A percentile compares a stretch with the other conserved stretches of the same genome.
Evolutionary conservation across 352 stramenopile genomes (phyloP).

Genomic region (Phytopythium boreale): DNA sequence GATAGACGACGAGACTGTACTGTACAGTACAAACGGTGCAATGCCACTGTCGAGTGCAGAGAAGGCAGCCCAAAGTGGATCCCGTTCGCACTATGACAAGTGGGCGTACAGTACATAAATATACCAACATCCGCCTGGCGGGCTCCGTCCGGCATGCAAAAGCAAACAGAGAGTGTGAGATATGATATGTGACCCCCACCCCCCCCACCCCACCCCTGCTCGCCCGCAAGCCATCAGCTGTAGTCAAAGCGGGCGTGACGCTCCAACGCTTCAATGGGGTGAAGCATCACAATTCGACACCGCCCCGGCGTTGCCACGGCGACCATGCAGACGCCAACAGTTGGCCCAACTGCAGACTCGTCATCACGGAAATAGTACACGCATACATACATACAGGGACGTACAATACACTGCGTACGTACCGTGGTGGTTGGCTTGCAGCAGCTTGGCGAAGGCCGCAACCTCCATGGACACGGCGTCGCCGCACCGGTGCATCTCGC

Average conservation of each 20-base stretch:
- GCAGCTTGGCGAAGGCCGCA: conserved; percentile 8
- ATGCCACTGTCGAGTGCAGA: neutral
- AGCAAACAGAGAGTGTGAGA: neutral
- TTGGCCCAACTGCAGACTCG: neutral
- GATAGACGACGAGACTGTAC: neutral
- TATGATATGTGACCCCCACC: neutral
- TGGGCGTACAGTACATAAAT: too few species aligned
- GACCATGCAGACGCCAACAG: neutral
- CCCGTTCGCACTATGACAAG: neutral
- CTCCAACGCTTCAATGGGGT: neutral
- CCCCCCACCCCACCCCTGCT: too few species aligned
- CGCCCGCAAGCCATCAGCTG: neutral
- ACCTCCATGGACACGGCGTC: conserved; percentile 6
- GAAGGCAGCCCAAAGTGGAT: conserved; percentile 2
- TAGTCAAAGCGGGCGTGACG: neutral
- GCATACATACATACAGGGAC: neutral
- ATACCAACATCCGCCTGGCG: neutral
- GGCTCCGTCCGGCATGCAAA: too few species aligned
- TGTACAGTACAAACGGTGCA: neutral
- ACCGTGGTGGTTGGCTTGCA: conserved; percentile 6
- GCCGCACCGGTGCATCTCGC: conserved; percentile 2
- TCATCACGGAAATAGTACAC: conserved; percentile 7
- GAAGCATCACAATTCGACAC: neutral
- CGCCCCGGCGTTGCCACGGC: neutral
- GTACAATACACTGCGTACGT: neutral